Base-by-base conservation (phyloP, 495 filamentous ascomycete genomes). In the Staphylotrichum longicolle region DNA sequence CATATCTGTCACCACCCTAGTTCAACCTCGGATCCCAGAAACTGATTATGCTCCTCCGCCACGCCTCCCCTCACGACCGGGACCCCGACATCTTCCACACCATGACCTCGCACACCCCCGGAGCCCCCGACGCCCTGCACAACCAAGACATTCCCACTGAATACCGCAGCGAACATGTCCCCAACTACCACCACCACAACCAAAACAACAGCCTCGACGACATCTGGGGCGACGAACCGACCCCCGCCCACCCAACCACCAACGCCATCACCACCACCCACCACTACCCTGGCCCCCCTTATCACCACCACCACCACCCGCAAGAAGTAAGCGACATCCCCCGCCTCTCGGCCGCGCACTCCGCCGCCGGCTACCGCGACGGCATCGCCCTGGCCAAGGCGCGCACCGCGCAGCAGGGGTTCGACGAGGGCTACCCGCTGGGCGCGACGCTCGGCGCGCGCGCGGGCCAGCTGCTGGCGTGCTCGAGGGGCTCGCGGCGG, bases 291-390 rank as follows among this genome's bases (percentile, higher is more conserved):
- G 35, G 41, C 46, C 27, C 40, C 14, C 54, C 39, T 10, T 10
- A 48, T 35, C 9, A 30, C 34, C 50, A 57, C 42, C 50, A 57
- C 42, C 51, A 45, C 14, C 48, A 39, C 45, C 41, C 47, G 35
- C 41, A 56, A 46, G 7, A 4, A 63, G 64, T 44, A 10, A 55
- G 51, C 46, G 90, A 94, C 65, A 80, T 91, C 53, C 88, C 88
- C n/a, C 83, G 86, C 54, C 82, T 95, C 12, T 85, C 85, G 61
- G 77, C 82, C 46, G 85, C 85, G 61, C 93, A 97, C 73, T 80
- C 83, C 40, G 96, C 86, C 7, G 85, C 88, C n/a, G 93, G 94
- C 53, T 98, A 97, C 75, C 87, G 93, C 60, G 90, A 93, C 62
- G 93, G 94, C 60, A 85, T 97, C 62, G 78, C 88, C 4, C 67